Base-by-base conservation (phyloP, 495 filamentous ascomycete species). In the Recurvomyces mirabilis region DNA sequence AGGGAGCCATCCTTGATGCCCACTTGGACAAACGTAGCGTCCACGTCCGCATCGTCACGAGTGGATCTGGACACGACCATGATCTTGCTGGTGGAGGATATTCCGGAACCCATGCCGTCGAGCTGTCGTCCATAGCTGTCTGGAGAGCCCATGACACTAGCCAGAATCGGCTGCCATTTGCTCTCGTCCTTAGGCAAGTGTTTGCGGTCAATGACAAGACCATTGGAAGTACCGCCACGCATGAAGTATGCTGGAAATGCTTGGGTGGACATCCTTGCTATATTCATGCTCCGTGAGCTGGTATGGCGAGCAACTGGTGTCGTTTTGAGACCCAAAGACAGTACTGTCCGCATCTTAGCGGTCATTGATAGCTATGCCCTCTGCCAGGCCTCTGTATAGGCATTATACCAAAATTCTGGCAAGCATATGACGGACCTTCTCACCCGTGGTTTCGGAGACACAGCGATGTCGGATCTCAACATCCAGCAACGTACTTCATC, bases 1-100 rank as follows among this genome's bases (percentile, higher is more conserved):
- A 85, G 65, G 12, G 61, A 55, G 7, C 59, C 63, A 43, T 75
- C 70, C 32, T 66, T 66, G 41, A 86, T 67, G 0, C 80, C 80
- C 1, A 86, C 67, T 19, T 78, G 74, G 3, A 78, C 73, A 47
- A 86, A 86, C 0, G 79, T 85, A 51, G 79, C 86, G 38, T 86
- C 81, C 14, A 85, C 65, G 41, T 85, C 78, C 0, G 73, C 73
- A 33, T 74, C 72, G 0, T 38, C 51, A 22, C 68, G 67, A 0
- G 51, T 43, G 4, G 73, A 66, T 1, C 57, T 57, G 6, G 66
- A 68, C 3, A 86, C 63, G 15, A 86, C 67, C 62, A 79, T 82
- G 6, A 85, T 66, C 59, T 87, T 86, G 13, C 77, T 81, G 4
- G 82, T 73, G 19, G 71, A 76, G 22, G 74, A 79, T 48, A 81